phyloP scores from a whole-genome alignment of 148 eudicot species.

The Rhododendron henanense region DNA sequence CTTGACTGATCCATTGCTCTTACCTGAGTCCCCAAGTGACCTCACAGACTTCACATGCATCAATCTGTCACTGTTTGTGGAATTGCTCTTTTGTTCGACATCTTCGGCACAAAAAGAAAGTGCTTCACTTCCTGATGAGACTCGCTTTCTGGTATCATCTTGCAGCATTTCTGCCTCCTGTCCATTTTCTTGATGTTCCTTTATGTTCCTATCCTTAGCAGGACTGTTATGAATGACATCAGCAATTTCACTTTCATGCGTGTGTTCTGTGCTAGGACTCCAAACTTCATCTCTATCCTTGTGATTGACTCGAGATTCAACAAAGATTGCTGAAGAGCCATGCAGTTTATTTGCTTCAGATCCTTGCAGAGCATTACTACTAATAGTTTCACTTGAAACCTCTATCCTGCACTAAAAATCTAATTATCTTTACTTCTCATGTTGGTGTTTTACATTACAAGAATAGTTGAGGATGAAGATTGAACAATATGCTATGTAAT shows the following conservation, averaged over 20 bases:
- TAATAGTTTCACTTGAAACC: neutral
- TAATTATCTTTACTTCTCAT: neutral
- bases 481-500: slow-evolving; percentile 15
- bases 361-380: slow-evolving; percentile 4
- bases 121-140: slow-evolving; percentile 1
- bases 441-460: neutral
- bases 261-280: neutral
- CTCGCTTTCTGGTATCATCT: slow-evolving; percentile 13
- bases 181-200: slow-evolving; percentile 27
- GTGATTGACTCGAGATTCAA: neutral
- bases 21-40: slow-evolving; percentile 47
- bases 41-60: slow-evolving; percentile 64
- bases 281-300: neutral
- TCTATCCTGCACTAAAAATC: neutral
- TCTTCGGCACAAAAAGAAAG: slow-evolving; percentile 12
- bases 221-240: neutral
- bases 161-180: slow-evolving; percentile 15
- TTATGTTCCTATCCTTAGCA: slow-evolving; percentile 9
- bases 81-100: neutral
- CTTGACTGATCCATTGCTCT: slow-evolving; percentile 40
- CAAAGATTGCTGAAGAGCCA: neutral
- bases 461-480: slow-evolving; percentile 19
- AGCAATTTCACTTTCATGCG: neutral
- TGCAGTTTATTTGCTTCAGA: slow-evolving; percentile 1
- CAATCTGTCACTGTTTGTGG: slow-evolving; percentile 23